These are phyloP conservation scores for Fusarium sambucinum DNA, from an alignment of 2,329 filamentous ascomycete species.

Conservation along the genomic window DNA sequence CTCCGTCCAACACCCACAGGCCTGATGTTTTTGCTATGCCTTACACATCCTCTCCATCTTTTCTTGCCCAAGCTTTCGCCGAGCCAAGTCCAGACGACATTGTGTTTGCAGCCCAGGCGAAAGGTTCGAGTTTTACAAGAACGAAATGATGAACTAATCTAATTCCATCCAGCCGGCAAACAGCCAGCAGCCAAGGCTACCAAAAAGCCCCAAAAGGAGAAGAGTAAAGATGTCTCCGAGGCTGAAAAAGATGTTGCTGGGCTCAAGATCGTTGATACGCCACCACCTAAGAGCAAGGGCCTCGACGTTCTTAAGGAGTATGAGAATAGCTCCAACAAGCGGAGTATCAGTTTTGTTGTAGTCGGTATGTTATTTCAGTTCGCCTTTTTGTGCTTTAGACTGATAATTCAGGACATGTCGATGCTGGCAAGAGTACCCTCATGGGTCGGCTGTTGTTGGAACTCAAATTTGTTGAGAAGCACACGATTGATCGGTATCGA, in stretches of 20 bases:
- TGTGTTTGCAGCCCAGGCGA: conserved; percentile 86
- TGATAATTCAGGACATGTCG: conserved; percentile 80
- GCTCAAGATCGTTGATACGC: conserved; percentile 63
- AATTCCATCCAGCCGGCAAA: conserved; percentile 66
- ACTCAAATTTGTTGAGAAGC: conserved; percentile 86
- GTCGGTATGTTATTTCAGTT: conserved; percentile 73
- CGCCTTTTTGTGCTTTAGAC: background rate
- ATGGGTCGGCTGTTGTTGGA: conserved; percentile 96
- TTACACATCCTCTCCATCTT: conserved; percentile 63
- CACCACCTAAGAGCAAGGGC: conserved; percentile 78
- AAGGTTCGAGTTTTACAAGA: conserved; percentile 78
- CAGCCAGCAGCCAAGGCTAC: conserved; percentile 58
- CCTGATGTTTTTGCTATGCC: conserved; percentile 59
- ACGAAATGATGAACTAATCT: conserved; percentile 65
- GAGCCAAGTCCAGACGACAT: conserved; percentile 92
- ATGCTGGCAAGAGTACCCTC: conserved; percentile 96
- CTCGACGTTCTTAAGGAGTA: conserved; percentile 87
- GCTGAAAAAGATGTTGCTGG: conserved; percentile 49
- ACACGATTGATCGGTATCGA: conserved; percentile 87
- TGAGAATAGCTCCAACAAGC: conserved; percentile 79
- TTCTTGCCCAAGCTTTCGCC: conserved; percentile 75
- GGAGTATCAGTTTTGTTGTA: conserved; percentile 89
- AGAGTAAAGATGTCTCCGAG: conserved; percentile 51
- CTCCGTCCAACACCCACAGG: conserved; percentile 49
- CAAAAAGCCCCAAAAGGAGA: conserved; percentile 58